These are phyloP conservation scores for Grosmannia clavigera DNA, from an alignment of 2,329 filamentous ascomycete genomes.

Conservation along the genomic window DNA sequence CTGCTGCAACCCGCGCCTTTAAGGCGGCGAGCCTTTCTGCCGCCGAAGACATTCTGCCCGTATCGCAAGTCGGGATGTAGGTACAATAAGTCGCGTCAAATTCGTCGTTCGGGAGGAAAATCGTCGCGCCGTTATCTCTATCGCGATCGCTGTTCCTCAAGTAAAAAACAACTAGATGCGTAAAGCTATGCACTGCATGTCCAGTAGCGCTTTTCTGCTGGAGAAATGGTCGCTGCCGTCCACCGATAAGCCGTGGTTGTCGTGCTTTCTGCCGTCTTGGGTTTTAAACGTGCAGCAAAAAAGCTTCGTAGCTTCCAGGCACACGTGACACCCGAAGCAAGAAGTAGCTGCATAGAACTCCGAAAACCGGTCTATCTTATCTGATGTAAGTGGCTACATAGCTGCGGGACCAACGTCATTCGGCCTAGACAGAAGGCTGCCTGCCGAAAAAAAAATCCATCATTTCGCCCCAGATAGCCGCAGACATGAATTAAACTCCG, in stretches of 20 bases:
- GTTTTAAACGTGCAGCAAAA: neutral
- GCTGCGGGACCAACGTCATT: neutral
- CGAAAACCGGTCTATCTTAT: constrained; percentile 5
- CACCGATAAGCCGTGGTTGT: neutral
- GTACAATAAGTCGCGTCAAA: neutral
- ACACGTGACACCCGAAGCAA: neutral
- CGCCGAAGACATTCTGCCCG: constrained; percentile 17
- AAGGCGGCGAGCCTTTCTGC: constrained; percentile 62
- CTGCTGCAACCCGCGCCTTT: constrained; percentile 68
- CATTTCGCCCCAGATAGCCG: neutral
- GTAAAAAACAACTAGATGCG: neutral
- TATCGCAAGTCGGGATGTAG: neutral
- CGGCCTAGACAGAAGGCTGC: neutral
- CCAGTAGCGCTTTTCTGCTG: neutral
- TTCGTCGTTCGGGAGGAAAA: neutral
- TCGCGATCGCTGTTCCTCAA: neutral
- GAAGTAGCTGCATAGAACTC: neutral
- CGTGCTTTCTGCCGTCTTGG: neutral
- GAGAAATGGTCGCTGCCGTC: neutral
- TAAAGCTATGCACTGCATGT: neutral
- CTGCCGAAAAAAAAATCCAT: neutral
- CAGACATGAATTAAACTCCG: neutral
- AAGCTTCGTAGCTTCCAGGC: neutral
- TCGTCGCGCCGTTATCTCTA: neutral
- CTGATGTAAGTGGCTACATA: neutral